Evolutionary conservation across 2,329 filamentous ascomycete species (phyloP), one percentile per base, ranked within the genome.

Genomic region (Karstenula rhodostoma): DNA sequence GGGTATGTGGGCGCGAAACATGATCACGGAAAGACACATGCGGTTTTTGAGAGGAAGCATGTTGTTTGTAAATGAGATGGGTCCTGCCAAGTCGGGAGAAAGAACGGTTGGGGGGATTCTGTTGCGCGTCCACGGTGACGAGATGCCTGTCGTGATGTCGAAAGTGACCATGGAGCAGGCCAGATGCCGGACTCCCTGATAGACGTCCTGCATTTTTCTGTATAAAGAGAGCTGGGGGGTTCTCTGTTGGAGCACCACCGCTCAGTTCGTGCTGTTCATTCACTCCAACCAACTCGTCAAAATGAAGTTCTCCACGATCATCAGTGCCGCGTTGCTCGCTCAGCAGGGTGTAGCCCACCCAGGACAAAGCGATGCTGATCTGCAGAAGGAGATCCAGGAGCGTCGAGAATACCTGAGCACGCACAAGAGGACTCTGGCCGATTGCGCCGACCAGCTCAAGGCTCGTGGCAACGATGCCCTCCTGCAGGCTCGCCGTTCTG

Each of bases 401-500:
- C 77, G 78, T 43, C 67, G 67, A 50, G 71, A 72, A 17, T 79
- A 78, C 61, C 58, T 79, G 60, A 67, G 71, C 50, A 67, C 64
- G 46, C 71, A 71, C 62, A 77, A 76, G 64, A 78, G 80, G 42
- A 79, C 79, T 15, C 72, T 83, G 7, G 73, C 70, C 49, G 66
- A 77, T 54, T 83, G 81, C 59, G 73, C 78, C 7, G 77, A 77
- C 59, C 76, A 74, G 7, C 72, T 79, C 46, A 73, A 76, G 55
- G 73, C 78, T 22, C 76, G 77, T 55, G 77, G 78, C 23, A 72
- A 81, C 35, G 77, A 80, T 66, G 65, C 72, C 48, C 75, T 76
- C n/a, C 79, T 80, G 52, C 69, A 80, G 61, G 68, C 78, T 60
- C 79, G 81, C 42, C 79, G 81, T 53, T 77, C 73, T 29, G 73